A percentile compares a stretch with the other conserved stretches of the same genome.
Conservation (phyloP, 768 basidiomycete species). For the Pleurotus tuoliensis region DNA sequence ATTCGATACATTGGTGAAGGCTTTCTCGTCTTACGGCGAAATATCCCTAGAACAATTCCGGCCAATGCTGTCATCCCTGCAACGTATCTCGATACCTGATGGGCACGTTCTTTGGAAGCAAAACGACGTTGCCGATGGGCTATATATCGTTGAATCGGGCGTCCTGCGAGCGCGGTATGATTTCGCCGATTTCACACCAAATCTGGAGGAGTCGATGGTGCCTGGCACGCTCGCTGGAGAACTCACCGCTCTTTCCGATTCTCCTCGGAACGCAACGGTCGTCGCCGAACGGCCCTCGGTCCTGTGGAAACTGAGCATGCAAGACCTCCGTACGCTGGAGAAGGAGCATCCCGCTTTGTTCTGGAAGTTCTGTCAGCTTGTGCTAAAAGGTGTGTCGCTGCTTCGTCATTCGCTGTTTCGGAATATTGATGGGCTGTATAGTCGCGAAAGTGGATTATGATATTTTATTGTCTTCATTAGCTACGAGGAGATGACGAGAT, state of each 20-base stretch:
- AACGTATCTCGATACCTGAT: conserved; percentile 50
- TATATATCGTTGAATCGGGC: conserved; percentile 89
- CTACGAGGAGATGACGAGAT: conserved; percentile 23
- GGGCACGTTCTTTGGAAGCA: conserved; percentile 72
- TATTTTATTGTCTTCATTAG: conserved; percentile 49
- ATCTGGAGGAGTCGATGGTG: conserved; percentile 88
- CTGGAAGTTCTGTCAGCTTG: conserved; percentile 59
- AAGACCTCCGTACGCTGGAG: conserved; percentile 60
- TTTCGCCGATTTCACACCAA: conserved; percentile 64
- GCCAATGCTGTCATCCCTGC: conserved; percentile 69
- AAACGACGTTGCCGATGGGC: conserved; percentile 71
- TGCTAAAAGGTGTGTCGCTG: conserved; percentile 61
- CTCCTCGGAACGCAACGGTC: conserved; percentile 82
- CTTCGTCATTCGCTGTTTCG: conserved; percentile 38
- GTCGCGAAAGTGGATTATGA: conserved; percentile 69
- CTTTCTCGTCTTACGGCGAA: conserved; percentile 72
- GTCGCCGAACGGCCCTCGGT: conserved; percentile 74
- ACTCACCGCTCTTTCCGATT: conserved; percentile 75
- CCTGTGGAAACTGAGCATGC: conserved; percentile 74
- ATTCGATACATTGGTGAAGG: conserved; percentile 68
- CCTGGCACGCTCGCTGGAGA: conserved; percentile 92
- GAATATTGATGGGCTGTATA: conserved; percentile 30
- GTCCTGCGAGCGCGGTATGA: conserved; percentile 79
- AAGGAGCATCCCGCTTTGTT: conserved; percentile 63
- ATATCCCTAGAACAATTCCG: conserved; percentile 54